Conservation (phyloP, 192 early-diverging fungal species). For the Linnemannia exigua region DNA sequence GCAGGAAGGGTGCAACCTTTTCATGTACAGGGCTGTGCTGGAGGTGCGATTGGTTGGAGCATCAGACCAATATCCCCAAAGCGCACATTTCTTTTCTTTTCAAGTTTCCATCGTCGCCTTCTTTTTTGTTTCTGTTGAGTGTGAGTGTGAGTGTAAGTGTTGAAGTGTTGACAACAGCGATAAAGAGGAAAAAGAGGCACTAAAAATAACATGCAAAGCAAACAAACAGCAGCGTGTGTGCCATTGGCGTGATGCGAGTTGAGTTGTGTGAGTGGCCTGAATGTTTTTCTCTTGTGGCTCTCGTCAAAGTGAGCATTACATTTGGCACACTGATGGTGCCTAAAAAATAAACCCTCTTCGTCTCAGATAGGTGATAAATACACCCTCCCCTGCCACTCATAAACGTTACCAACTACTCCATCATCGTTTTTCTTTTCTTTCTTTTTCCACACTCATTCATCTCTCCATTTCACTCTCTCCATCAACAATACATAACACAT, state of each 20-base stretch:
- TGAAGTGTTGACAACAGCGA: background rate
- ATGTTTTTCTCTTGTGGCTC: too few species aligned
- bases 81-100: constrained; percentile 13
- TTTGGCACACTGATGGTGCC: background rate
- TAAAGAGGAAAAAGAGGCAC: background rate
- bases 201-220: constrained; percentile 1
- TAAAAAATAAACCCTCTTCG: background rate
- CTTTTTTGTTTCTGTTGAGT: constrained; percentile 3
- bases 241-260: background rate
- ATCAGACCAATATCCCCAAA: constrained; percentile 10
- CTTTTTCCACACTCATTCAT: background rate
- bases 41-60: background rate
- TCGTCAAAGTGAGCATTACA: background rate
- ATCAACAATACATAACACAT: background rate
- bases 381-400: background rate
- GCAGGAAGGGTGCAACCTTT: background rate
- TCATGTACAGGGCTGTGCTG: background rate
- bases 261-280: background rate
- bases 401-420: background rate
- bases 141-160: background rate
- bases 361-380: background rate
- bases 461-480: background rate
- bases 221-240: background rate
- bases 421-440: background rate
- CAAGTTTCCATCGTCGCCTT: background rate